Percentiles rank a stretch among this genome's conserved stretches.
Evolutionary conservation across 371 early-diverging fungal genomes (phyloP).

Genomic region (Actinomortierella ambigua): DNA sequence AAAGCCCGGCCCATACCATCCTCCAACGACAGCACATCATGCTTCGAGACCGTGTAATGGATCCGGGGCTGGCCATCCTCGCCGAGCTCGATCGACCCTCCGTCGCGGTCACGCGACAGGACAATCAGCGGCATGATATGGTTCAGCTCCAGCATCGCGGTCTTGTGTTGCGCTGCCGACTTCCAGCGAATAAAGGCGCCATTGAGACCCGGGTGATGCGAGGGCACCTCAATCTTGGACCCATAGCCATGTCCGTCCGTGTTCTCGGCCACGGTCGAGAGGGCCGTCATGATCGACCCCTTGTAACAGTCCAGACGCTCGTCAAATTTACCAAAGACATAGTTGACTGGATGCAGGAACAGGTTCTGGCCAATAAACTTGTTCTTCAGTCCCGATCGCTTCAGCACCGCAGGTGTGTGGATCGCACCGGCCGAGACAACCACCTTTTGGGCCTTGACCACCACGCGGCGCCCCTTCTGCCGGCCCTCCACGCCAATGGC

Average conservation of each 20-base stretch:
- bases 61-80: constrained; percentile 45
- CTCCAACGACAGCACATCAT: constrained; percentile 57
- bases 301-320: constrained; percentile 52
- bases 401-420: constrained; percentile 69
- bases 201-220: constrained; percentile 58
- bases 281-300: constrained; percentile 77
- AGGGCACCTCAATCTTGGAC: constrained; percentile 71
- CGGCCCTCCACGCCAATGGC: constrained; percentile 53
- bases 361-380: constrained; percentile 74
- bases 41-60: constrained; percentile 55
- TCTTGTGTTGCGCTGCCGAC: constrained; percentile 58
- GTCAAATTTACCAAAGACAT: constrained; percentile 68
- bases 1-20: constrained; percentile 58
- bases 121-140: constrained; percentile 59
- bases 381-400: constrained; percentile 70
- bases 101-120: constrained; percentile 73
- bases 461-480: constrained; percentile 29
- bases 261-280: constrained; percentile 58
- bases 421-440: constrained; percentile 72
- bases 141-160: constrained; percentile 53
- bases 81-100: constrained; percentile 48
- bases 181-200: constrained; percentile 60
- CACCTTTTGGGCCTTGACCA: constrained; percentile 59
- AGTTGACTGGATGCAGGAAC: constrained; percentile 66
- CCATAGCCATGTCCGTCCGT: constrained; percentile 68